These are phyloP conservation scores for Daldinia decipiens DNA, from an alignment of 495 filamentous ascomycete genomes.

Conservation along the genomic window DNA sequence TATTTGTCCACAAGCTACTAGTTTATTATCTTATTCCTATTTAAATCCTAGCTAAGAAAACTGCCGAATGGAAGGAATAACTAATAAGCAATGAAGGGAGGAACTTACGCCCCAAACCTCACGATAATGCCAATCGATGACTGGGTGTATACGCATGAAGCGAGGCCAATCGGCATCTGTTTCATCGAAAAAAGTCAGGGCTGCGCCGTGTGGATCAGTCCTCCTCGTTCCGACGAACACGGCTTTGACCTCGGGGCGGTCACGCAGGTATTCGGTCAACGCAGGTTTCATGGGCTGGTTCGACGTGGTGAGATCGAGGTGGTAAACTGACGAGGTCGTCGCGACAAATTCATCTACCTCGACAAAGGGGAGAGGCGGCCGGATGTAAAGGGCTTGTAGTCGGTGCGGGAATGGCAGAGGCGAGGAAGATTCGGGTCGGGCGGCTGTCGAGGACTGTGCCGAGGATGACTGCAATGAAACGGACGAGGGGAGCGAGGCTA, in stretches of 20 bases:
- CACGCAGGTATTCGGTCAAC: conserved; percentile 78
- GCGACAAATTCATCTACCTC: conserved; percentile 87
- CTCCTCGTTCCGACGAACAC: conserved; percentile 93
- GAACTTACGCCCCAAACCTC: conserved; percentile 87
- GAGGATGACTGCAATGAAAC: conserved; percentile 39
- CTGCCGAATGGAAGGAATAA: background rate
- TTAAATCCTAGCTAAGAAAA: background rate
- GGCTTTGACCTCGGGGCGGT: conserved; percentile 72
- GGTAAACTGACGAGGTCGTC: conserved; percentile 69
- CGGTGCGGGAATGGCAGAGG: conserved; percentile 46
- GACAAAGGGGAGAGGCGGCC: conserved; percentile 79
- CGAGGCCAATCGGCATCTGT: conserved; percentile 92
- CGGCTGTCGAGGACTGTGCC: conserved; percentile 6
- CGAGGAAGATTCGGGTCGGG: conserved; percentile 17
- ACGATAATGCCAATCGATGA: conserved; percentile 96
- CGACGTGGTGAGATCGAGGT: conserved; percentile 80
- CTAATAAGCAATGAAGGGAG: background rate
- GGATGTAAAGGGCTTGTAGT: conserved; percentile 89
- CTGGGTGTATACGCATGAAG: conserved; percentile 93
- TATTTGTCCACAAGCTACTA: background rate
- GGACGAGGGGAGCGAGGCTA: conserved; percentile 69
- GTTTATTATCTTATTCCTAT: background rate
- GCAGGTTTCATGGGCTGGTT: conserved; percentile 79
- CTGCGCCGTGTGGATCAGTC: conserved; percentile 89
- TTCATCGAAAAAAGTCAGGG: conserved; percentile 78